These are phyloP conservation scores for Vairimorpha ceranae DNA, from an alignment of 371 early-diverging fungal species.

Conservation along the genomic window DNA sequence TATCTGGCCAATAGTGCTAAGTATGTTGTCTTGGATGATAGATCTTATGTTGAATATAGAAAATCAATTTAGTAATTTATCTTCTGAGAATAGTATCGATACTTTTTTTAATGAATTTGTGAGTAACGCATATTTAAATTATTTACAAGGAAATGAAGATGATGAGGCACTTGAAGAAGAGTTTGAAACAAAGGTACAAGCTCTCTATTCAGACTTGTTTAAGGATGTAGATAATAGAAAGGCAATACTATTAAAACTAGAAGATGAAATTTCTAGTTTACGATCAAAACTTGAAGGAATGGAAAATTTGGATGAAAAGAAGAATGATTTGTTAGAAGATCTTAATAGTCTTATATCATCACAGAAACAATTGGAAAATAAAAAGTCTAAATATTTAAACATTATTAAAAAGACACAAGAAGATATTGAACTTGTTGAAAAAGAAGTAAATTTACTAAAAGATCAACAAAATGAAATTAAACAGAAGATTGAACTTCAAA, in stretches of 20 bases:
- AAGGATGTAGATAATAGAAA: constrained; percentile 27
- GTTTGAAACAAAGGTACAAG: constrained; percentile 44
- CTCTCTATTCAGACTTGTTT: constrained; percentile 32
- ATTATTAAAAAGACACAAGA: constrained; percentile 42
- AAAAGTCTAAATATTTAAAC: constrained; percentile 53
- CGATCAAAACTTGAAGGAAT: neutral
- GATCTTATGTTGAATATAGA: constrained; percentile 65
- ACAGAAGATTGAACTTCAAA: constrained; percentile 67
- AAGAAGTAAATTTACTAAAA: constrained; percentile 20
- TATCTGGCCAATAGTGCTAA: constrained; percentile 77
- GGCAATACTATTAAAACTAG: constrained; percentile 21
- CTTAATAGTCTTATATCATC: constrained; percentile 47
- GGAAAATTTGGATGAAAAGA: constrained; percentile 40
- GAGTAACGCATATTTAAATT: constrained; percentile 60
- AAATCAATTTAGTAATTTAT: neutral
- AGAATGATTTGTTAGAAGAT: constrained; percentile 50
- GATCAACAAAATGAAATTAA: constrained; percentile 60
- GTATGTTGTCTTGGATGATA: constrained; percentile 77
- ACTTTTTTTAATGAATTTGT: constrained; percentile 58
- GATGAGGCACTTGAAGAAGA: constrained; percentile 25
- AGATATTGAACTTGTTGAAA: constrained; percentile 45
- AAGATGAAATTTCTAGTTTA: constrained; percentile 3
- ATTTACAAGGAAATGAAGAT: constrained; percentile 60
- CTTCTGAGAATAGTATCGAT: constrained; percentile 16
- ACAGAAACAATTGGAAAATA: constrained; percentile 53